Conservation (phyloP, 2,329 filamentous ascomycete species). For the Colletotrichum liaoningense region DNA sequence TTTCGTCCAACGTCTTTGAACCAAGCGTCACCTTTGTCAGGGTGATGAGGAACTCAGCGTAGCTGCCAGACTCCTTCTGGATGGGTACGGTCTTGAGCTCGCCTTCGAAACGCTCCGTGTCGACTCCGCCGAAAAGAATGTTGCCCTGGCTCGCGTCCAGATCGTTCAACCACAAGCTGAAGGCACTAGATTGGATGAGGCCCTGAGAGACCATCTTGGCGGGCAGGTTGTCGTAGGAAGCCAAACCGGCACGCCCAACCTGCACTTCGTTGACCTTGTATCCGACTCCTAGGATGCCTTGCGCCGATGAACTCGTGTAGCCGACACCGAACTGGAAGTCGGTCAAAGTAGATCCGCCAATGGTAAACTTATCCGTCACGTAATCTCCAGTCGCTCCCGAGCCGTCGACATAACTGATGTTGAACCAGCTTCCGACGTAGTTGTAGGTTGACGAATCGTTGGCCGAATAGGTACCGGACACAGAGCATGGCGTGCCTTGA, state of each 20-base stretch:
- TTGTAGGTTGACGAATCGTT: constrained; percentile 81
- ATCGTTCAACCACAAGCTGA: constrained; percentile 82
- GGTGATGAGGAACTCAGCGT: constrained; percentile 75
- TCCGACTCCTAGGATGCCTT: constrained; percentile 89
- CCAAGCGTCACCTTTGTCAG: constrained; percentile 68
- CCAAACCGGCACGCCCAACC: constrained; percentile 65
- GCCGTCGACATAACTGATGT: constrained; percentile 89
- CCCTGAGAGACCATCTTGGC: constrained; percentile 71
- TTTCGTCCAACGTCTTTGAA: constrained; percentile 52
- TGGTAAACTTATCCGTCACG: constrained; percentile 76
- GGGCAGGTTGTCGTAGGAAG: constrained; percentile 76
- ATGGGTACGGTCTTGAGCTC: constrained; percentile 75
- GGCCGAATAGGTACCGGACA: constrained; percentile 75
- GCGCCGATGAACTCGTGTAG: constrained; percentile 67
- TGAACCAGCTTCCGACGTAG: constrained; percentile 81
- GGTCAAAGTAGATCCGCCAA: constrained; percentile 65
- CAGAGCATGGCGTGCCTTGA: constrained; percentile 62
- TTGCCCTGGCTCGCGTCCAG: constrained; percentile 72
- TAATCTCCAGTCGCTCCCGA: constrained; percentile 84
- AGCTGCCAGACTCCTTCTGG: constrained; percentile 62
- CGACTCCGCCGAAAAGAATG: constrained; percentile 81
- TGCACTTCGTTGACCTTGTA: constrained; percentile 84
- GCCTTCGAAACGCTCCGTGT: constrained; percentile 73
- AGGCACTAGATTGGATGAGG: constrained; percentile 73
- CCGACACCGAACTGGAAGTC: constrained; percentile 80